A percentile compares a stretch with the other conserved stretches of the same genome.
Evolutionary conservation across 2,329 filamentous ascomycete genomes (phyloP).

Genomic region (Leptodontidium sp.): DNA sequence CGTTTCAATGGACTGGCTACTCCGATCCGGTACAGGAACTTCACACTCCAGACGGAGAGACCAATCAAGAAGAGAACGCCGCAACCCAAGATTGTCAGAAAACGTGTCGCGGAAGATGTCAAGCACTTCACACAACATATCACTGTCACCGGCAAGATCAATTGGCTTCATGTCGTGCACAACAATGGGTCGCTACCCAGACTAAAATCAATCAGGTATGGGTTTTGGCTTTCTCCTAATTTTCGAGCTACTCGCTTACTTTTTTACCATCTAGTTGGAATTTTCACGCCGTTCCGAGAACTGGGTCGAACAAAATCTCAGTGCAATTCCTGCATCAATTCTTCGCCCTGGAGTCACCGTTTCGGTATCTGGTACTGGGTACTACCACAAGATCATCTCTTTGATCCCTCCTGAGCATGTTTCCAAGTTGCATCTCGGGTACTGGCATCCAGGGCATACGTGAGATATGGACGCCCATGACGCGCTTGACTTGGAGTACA

Average conservation of each 20-base stretch:
- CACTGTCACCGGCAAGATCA: background rate
- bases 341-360: background rate
- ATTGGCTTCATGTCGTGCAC: background rate
- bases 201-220: background rate
- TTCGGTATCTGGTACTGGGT: background rate
- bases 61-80: background rate
- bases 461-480: background rate
- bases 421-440: background rate
- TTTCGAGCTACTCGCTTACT: background rate
- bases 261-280: background rate
- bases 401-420: conserved; percentile 1
- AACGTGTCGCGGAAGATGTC: background rate
- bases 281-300: background rate
- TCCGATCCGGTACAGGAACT: background rate
- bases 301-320: background rate
- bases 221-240: background rate
- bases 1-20: background rate
- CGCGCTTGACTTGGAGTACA: background rate
- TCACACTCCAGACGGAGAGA: background rate
- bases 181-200: background rate
- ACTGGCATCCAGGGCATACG: background rate
- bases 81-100: background rate
- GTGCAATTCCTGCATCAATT: background rate
- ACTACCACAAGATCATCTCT: conserved; percentile 4
- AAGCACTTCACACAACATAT: background rate